Percentiles rank a stretch among this genome's conserved stretches.
Evolutionary conservation across 495 filamentous ascomycete genomes (phyloP).

Genomic region (Apiosordaria backusii): DNA sequence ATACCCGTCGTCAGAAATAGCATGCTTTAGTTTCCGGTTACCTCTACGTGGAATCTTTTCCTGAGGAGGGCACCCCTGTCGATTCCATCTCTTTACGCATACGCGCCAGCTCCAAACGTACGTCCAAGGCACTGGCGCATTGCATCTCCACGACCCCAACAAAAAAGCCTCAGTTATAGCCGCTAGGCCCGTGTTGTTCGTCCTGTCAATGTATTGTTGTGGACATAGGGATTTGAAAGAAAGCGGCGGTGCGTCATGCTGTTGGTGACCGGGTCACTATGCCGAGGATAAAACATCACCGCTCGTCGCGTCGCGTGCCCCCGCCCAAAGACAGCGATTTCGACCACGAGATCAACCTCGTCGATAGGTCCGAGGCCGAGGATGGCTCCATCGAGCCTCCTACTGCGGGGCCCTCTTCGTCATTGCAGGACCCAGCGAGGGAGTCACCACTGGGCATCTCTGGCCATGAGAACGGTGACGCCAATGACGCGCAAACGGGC

Average conservation of each 20-base stretch:
- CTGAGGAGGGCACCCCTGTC: neutral
- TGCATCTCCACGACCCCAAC: neutral
- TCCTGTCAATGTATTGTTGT: constrained; percentile 8
- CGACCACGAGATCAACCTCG: constrained; percentile 59
- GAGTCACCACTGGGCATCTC: neutral
- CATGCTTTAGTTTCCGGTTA: no score
- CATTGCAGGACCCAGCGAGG: constrained; percentile 3
- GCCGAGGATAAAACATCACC: constrained; percentile 42
- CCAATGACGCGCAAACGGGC: neutral
- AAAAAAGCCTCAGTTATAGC: neutral
- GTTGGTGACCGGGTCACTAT: constrained; percentile 30
- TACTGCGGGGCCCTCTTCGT: constrained; percentile 9
- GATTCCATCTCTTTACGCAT: neutral
- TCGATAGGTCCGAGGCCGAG: constrained; percentile 42
- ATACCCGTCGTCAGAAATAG: neutral
- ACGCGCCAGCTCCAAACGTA: neutral
- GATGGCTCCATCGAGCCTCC: constrained; percentile 6
- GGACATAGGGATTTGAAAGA: constrained; percentile 1
- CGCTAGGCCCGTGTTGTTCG: neutral
- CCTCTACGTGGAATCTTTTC: neutral
- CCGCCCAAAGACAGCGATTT: constrained; percentile 52
- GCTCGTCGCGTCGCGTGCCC: constrained; percentile 46
- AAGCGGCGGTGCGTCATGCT: neutral
- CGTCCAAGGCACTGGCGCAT: neutral
- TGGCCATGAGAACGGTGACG: constrained; percentile 5